These are phyloP conservation scores for Ilex asprella DNA, from an alignment of 257 asterid genomes.

Conservation along the genomic window DNA sequence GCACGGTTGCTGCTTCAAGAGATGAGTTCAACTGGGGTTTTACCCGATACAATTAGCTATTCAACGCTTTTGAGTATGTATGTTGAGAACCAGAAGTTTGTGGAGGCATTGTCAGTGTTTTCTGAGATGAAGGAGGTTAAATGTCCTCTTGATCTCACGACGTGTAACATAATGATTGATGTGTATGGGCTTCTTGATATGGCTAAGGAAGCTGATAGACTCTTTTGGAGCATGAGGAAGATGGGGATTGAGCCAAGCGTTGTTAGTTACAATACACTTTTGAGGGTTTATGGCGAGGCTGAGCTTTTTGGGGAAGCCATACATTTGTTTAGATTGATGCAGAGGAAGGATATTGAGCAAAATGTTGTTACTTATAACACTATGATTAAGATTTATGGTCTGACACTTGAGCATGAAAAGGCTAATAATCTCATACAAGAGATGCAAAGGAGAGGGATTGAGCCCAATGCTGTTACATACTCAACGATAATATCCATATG, in stretches of 20 bases:
- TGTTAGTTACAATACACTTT: conserved; percentile 79
- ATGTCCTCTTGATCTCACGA: conserved; percentile 64
- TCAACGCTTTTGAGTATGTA: conserved; percentile 70
- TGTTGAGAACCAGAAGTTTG: conserved; percentile 64
- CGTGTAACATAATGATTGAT: conserved; percentile 92
- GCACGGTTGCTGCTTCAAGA: conserved; percentile 57
- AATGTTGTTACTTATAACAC: conserved; percentile 93
- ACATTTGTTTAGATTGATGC: conserved; percentile 92
- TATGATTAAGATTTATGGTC: conserved; percentile 87
- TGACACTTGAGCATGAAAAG: conserved; percentile 87
- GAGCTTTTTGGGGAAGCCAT: conserved; percentile 95
- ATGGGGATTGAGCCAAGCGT: conserved; percentile 83
- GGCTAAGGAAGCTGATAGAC: conserved; percentile 91
- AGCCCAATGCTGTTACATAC: conserved; percentile 85
- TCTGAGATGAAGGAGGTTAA: conserved; percentile 68
- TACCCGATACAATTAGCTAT: conserved; percentile 79
- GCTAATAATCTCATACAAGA: conserved; percentile 88
- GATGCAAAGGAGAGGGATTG: conserved; percentile 73
- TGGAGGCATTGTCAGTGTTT: conserved; percentile 77
- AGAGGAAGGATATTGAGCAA: conserved; percentile 75
- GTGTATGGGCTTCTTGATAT: conserved; percentile 91
- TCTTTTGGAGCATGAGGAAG: conserved; percentile 92
- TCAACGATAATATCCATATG: conserved; percentile 89
- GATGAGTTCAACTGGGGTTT: conserved; percentile 59
- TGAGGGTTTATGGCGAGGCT: conserved; percentile 88